Percentiles rank a stretch among this genome's conserved stretches.
Evolutionary conservation across 768 basidiomycete genomes (phyloP).

Genomic region (Xanthoconium stramineum): DNA sequence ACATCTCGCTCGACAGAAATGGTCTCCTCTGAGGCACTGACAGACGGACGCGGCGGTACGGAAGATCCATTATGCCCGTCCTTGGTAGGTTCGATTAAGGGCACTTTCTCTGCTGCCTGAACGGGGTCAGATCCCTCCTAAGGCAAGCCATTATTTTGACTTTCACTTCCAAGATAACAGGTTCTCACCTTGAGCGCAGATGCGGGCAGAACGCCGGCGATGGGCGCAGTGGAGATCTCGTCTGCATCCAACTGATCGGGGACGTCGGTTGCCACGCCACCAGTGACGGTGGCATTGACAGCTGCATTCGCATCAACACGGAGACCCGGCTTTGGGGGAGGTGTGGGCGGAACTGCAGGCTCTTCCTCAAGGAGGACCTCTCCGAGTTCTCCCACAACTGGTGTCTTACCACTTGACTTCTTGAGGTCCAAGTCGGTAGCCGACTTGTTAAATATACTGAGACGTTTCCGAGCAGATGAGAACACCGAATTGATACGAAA

Average conservation of each 20-base stretch:
- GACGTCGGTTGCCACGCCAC: conserved; percentile 20
- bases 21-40: conserved; percentile 6
- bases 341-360: conserved; percentile 7
- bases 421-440: conserved; percentile 19
- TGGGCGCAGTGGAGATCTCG: conserved; percentile 3
- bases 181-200: conserved; percentile 12
- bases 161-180: not conserved
- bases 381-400: conserved; percentile 65
- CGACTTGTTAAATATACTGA: conserved; percentile 53
- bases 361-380: conserved; percentile 61
- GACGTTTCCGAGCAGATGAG: conserved; percentile 54
- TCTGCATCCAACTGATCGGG: conserved; percentile 9
- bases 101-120: conserved; percentile 1
- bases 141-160: conserved; percentile 3
- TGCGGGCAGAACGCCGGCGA: not conserved
- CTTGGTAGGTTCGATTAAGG: conserved; percentile 16
- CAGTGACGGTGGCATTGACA: conserved; percentile 20
- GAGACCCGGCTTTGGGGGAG: conserved; percentile 30
- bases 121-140: conserved; percentile 3
- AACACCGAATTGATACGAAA: conserved; percentile 40
- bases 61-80: not conserved
- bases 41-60: not conserved
- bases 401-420: conserved; percentile 34
- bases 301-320: conserved; percentile 24
- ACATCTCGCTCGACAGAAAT: conserved; percentile 3